Base-by-base conservation (phyloP, 2,329 filamentous ascomycete species). In the Geoglossum cookeanum region DNA sequence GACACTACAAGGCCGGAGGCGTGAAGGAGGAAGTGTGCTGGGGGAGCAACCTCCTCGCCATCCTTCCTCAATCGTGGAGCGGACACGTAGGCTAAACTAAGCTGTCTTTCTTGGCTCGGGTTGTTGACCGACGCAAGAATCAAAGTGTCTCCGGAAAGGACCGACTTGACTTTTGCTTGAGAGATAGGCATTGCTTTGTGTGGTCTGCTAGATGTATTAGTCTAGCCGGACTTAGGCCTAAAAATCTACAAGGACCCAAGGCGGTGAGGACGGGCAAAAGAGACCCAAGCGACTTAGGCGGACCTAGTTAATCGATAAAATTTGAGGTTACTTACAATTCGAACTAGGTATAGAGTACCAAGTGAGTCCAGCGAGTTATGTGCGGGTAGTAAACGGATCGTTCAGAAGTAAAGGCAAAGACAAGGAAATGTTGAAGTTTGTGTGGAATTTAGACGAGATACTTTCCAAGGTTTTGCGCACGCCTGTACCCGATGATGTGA, bases 71-170 rank as follows among this genome's bases (percentile, higher is more conserved):
- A 69, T 67, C 90, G 83, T 3, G 92, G 92, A 55, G 90, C 89
- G 59, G 84, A 85, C 63, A 97, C 89, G 72, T 89, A 97, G 65
- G 92, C 92, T 62, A 98, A 77, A 66, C 89, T 94, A 65, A 98
- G 78, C 56, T 79, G 87, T 65, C 88, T 85, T 74, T 97, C 92
- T 70, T 84, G 80, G 62, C 80, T 77, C 39, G 86, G 84, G 68
- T 94, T 90, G 70, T 83, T 84, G 67, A 87, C 77, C 71, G 86
- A 88, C 64, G 84, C 81, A 66, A 97, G 75, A 62, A 97, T 76
- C 64, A 97, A 73, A 32, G 90, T 95, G 75, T 97, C 92, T 66
- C 92, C 92, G 66, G 90, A 96, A 66, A 94, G 75, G 64, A 95
- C 87, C 69, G 85, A 87, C 78, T 98, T 98, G 71, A 97, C 90